Evolutionary conservation across 2,329 filamentous ascomycete species (phyloP).

Genomic region (Fusarium protoensiforme): DNA sequence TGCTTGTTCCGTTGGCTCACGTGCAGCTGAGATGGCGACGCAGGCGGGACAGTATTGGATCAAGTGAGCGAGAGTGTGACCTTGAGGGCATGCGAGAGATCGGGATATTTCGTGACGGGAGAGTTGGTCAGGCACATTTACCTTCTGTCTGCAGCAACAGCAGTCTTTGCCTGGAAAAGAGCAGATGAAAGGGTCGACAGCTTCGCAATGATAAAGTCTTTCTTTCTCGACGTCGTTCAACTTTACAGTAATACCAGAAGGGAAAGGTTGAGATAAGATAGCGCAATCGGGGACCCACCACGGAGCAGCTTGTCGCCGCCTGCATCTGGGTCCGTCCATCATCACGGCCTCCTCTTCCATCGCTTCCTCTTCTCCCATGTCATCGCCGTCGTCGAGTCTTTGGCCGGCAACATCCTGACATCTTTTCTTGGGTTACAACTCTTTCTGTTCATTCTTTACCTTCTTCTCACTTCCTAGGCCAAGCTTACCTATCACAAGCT

Average conservation of each 20-base stretch:
- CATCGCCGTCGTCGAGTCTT: slow-evolving; percentile 5
- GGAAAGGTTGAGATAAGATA: slow-evolving; percentile 35
- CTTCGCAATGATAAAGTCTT: background rate
- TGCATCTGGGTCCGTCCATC: background rate
- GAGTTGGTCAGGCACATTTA: background rate
- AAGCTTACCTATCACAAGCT: slow-evolving; percentile 25
- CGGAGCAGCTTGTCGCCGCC: background rate
- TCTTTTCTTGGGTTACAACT: background rate
- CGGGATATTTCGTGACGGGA: slow-evolving; percentile 18
- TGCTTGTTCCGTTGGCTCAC: slow-evolving; percentile 31
- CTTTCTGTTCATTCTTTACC: background rate
- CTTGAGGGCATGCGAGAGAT: slow-evolving; percentile 10
- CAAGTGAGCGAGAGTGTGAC: slow-evolving; percentile 32
- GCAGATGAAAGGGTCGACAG: background rate
- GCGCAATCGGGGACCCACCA: slow-evolving; percentile 1
- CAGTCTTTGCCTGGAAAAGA: background rate
- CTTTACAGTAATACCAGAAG: slow-evolving; percentile 16
- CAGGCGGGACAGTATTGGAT: slow-evolving; percentile 9
- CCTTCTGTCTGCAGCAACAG: background rate
- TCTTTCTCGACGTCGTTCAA: background rate
- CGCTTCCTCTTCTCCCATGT: slow-evolving; percentile 14
- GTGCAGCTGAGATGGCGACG: slow-evolving; percentile 21
- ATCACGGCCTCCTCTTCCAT: slow-evolving; percentile 2
- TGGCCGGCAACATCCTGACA: slow-evolving; percentile 10
- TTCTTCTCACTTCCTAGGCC: background rate